Evolutionary conservation across 2,329 filamentous ascomycete species (phyloP).

Genomic region (Rhinocladiella mackenziei): DNA sequence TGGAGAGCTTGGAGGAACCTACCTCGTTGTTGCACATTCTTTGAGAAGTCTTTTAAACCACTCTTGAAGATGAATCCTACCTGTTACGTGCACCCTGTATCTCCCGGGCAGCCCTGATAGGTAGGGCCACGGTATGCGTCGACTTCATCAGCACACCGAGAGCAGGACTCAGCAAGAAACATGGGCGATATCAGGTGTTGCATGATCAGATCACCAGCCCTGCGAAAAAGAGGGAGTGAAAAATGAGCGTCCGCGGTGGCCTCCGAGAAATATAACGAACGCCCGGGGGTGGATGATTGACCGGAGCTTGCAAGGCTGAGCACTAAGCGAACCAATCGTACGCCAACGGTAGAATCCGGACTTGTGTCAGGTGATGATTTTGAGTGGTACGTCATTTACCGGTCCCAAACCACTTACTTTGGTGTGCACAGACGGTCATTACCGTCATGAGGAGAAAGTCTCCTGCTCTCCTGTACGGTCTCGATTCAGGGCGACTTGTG

Average conservation of each 20-base stretch:
- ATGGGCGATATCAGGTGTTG: conserved; percentile 8
- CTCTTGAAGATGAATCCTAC: neutral
- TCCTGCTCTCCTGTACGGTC: conserved; percentile 19
- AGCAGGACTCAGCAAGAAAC: conserved; percentile 6
- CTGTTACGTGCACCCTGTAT: neutral
- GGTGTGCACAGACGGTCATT: conserved; percentile 10
- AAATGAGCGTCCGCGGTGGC: too few species aligned
- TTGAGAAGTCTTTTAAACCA: neutral
- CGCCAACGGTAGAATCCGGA: neutral
- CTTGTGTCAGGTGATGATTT: conserved; percentile 12
- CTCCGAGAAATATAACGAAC: too few species aligned
- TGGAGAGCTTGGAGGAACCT: neutral
- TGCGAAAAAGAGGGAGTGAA: too few species aligned
- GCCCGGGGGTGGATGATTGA: neutral
- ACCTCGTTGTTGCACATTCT: neutral
- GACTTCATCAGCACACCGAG: conserved; percentile 13
- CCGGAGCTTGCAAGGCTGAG: neutral
- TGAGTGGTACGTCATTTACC: conserved; percentile 11
- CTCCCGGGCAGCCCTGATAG: neutral
- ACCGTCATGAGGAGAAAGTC: conserved; percentile 16
- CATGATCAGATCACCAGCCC: conserved; percentile 17
- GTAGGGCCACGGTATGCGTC: neutral
- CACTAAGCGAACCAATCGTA: conserved; percentile 5
- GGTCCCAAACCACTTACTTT: neutral
- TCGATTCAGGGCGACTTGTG: conserved; percentile 8